Evolutionary conservation across 345 rosid species (phyloP).

Genomic region (Pistacia atlantica): DNA sequence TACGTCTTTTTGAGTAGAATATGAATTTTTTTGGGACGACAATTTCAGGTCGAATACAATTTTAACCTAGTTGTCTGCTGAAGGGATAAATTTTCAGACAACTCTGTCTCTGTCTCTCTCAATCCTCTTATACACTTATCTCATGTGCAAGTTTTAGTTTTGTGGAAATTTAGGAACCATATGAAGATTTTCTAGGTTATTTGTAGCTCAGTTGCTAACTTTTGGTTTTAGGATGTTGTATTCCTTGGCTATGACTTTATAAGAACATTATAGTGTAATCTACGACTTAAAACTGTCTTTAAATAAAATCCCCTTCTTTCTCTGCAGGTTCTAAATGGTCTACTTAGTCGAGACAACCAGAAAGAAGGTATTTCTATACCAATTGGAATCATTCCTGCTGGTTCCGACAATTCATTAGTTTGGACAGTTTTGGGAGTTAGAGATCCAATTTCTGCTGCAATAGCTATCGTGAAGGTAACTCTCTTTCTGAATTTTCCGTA

Average conservation of each 20-base stretch:
- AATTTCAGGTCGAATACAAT: background rate
- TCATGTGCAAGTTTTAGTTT: background rate
- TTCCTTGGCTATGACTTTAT: background rate
- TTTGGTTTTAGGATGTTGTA: background rate
- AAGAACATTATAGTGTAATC: background rate
- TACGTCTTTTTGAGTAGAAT: background rate
- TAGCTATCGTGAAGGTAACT: constrained; percentile 91
- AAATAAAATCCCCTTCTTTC: constrained; percentile 19
- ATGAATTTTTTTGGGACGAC: background rate
- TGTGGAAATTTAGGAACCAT: background rate
- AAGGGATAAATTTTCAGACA: background rate
- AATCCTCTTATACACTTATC: background rate
- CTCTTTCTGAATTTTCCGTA: background rate
- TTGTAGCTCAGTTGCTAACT: background rate
- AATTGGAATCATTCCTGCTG: constrained; percentile 99
- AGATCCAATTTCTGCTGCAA: constrained; percentile 97
- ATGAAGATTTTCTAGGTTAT: background rate
- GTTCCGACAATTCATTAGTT: constrained; percentile 96
- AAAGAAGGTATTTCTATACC: constrained; percentile 99
- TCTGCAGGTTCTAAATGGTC: constrained; percentile 89
- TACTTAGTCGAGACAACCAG: constrained; percentile 82
- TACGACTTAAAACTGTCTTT: background rate
- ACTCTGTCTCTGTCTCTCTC: background rate
- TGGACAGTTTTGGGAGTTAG: constrained; percentile 98
- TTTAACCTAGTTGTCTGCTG: background rate